Evolutionary conservation across 352 stramenopile genomes (phyloP).

Genomic region (Pythium insidiosum): DNA sequence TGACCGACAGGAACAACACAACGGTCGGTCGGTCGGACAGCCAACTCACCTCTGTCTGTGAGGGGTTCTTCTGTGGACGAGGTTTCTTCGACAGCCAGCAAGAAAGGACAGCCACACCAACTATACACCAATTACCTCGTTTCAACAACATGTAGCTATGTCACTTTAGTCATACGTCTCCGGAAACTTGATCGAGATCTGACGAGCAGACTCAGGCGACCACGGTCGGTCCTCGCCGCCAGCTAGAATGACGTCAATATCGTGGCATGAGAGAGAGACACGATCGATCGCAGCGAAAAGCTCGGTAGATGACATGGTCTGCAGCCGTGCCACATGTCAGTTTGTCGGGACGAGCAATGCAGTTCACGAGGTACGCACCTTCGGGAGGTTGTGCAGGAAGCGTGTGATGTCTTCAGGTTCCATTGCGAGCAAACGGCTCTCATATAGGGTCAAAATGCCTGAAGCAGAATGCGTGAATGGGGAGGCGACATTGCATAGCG

Average conservation of each 20-base stretch:
- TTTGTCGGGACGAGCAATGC: not conserved
- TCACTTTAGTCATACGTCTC: constrained; percentile 60
- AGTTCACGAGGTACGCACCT: constrained; percentile 11
- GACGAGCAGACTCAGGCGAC: constrained; percentile 57
- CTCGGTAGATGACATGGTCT: constrained; percentile 45
- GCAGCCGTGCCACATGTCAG: not conserved
- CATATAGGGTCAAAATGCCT: constrained; percentile 67
- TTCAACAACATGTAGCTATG: constrained; percentile 4
- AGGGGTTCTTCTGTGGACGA: constrained; percentile 7
- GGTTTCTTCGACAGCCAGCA: too few relatives aligned
- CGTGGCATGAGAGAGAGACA: constrained; percentile 55
- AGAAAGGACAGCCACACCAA: constrained; percentile 6
- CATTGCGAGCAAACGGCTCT: constrained; percentile 62
- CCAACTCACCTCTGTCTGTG: constrained; percentile 12
- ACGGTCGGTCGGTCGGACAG: constrained; percentile 1
- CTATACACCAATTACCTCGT: constrained; percentile 4
- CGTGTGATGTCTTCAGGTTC: constrained; percentile 71
- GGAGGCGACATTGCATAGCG: not conserved
- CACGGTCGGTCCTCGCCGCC: constrained; percentile 51
- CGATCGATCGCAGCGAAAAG: constrained; percentile 61
- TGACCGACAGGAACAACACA: constrained; percentile 6
- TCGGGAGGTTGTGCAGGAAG: constrained; percentile 73
- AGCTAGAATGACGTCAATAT: constrained; percentile 60
- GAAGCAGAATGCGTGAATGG: not conserved
- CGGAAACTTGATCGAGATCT: constrained; percentile 62